A percentile compares a stretch with the other conserved stretches of the same genome.
Evolutionary conservation across 2,329 filamentous ascomycete genomes (phyloP).

Genomic region (Monosporascus sp.): DNA sequence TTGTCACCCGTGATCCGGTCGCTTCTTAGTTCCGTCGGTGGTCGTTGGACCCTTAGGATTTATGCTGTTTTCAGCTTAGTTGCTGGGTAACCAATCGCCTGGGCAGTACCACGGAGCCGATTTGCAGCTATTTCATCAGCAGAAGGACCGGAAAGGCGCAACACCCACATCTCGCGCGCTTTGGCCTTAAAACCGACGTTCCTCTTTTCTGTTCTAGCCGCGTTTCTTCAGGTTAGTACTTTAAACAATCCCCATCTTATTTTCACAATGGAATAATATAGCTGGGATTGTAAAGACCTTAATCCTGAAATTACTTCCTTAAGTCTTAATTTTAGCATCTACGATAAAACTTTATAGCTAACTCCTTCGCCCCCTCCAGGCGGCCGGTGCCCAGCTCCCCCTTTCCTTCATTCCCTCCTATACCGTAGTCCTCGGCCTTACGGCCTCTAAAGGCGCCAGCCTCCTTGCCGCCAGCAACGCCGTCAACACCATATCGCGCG

Average conservation of each 20-base stretch:
- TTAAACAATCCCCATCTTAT: conserved; percentile 4
- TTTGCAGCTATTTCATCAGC: conserved; percentile 23
- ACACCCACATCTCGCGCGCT: conserved; percentile 33
- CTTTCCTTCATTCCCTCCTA: conserved; percentile 44
- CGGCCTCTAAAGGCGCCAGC: conserved; percentile 35
- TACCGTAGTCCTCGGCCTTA: conserved; percentile 37
- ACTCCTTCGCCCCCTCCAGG: too few species aligned
- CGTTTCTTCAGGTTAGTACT: conserved; percentile 30
- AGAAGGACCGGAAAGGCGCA: conserved; percentile 19
- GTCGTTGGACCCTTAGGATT: conserved; percentile 38
- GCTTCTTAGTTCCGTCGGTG: conserved; percentile 37
- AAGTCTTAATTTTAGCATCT: neutral
- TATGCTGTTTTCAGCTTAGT: conserved; percentile 33
- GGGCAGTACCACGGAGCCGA: conserved; percentile 34
- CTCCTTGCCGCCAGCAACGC: conserved; percentile 41
- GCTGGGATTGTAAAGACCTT: too few species aligned
- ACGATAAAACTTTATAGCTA: neutral
- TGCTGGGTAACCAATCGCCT: conserved; percentile 34
- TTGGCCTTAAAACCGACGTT: conserved; percentile 35
- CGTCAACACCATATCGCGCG: conserved; percentile 39
- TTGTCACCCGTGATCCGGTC: conserved; percentile 35
- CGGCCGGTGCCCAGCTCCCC: conserved; percentile 41
- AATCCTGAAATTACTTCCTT: too few species aligned
- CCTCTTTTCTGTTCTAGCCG: conserved; percentile 34
- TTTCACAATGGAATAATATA: conserved; percentile 2